These are phyloP conservation scores for Metarhizium rileyi DNA, from an alignment of 2,329 filamentous ascomycete genomes.

Conservation along the genomic window DNA sequence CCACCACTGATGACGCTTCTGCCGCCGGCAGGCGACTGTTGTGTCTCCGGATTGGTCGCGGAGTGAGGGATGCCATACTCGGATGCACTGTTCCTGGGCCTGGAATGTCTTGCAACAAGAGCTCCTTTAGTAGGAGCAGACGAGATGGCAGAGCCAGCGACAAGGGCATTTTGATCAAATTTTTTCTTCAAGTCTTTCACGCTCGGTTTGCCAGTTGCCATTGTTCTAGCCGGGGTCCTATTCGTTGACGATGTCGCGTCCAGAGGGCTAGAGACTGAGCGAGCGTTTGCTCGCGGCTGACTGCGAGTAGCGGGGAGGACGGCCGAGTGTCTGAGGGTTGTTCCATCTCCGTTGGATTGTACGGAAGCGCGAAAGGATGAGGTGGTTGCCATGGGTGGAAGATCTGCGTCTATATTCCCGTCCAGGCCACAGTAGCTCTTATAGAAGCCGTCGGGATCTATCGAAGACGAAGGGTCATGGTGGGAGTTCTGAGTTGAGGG, in stretches of 20 bases:
- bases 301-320: constrained; percentile 27
- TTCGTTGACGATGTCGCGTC: constrained; percentile 29
- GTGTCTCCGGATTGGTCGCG: background rate
- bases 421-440: constrained; percentile 35
- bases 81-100: background rate
- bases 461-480: constrained; percentile 30
- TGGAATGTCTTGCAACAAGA: background rate
- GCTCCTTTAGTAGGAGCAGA: background rate
- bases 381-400: constrained; percentile 24
- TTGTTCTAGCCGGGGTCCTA: constrained; percentile 21
- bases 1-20: background rate
- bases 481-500: constrained; percentile 15
- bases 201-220: constrained; percentile 44
- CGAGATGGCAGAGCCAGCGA: background rate
- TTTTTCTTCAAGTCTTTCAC: constrained; percentile 73
- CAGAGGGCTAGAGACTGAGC: constrained; percentile 48
- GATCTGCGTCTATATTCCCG: constrained; percentile 24
- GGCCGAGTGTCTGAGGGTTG: constrained; percentile 37
- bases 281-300: constrained; percentile 31
- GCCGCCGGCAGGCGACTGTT: background rate
- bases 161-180: constrained; percentile 54
- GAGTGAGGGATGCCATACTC: background rate
- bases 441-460: constrained; percentile 48
- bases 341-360: constrained; percentile 41
- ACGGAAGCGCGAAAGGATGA: constrained; percentile 31